These are phyloP conservation scores for Casuarina equisetifolia DNA, from an alignment of 306 rosid genomes.

Conservation along the genomic window DNA sequence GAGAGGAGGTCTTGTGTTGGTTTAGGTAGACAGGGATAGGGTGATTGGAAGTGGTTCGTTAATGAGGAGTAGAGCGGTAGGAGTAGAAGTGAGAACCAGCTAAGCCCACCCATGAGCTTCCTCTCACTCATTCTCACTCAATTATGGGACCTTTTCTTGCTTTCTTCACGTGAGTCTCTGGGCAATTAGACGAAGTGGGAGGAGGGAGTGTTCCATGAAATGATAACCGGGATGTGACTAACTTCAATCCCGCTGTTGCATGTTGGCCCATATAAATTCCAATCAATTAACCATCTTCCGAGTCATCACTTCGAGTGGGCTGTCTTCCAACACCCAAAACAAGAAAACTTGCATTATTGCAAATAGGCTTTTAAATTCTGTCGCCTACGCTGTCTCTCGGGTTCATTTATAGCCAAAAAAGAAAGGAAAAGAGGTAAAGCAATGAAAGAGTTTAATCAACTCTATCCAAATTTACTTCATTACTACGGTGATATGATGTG, in stretches of 20 bases:
- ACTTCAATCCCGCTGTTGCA: background rate
- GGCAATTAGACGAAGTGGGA: background rate
- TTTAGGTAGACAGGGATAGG: background rate
- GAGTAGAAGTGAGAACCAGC: slow-evolving; percentile 12
- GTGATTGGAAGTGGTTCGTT: background rate
- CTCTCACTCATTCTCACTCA: slow-evolving; percentile 7
- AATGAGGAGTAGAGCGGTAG: background rate
- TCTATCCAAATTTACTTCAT: too few species aligned
- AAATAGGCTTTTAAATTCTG: background rate
- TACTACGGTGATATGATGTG: too few species aligned
- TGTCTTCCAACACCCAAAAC: slow-evolving; percentile 12
- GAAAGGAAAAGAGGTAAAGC: too few species aligned
- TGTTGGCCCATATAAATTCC: background rate
- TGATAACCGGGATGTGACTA: background rate
- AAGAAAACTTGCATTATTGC: slow-evolving; percentile 2
- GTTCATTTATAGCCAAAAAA: background rate
- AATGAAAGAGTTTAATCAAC: too few species aligned
- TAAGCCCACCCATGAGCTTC: background rate
- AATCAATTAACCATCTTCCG: background rate
- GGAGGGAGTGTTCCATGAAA: background rate
- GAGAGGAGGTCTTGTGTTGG: slow-evolving; percentile 3
- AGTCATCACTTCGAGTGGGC: background rate
- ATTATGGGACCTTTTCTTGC: background rate
- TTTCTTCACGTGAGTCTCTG: slow-evolving; percentile 8
- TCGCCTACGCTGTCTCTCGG: background rate